Percentiles rank a stretch among this genome's conserved stretches.
Evolutionary conservation across 2,329 filamentous ascomycete genomes (phyloP).

Genomic region (Aspergillus sp.): DNA sequence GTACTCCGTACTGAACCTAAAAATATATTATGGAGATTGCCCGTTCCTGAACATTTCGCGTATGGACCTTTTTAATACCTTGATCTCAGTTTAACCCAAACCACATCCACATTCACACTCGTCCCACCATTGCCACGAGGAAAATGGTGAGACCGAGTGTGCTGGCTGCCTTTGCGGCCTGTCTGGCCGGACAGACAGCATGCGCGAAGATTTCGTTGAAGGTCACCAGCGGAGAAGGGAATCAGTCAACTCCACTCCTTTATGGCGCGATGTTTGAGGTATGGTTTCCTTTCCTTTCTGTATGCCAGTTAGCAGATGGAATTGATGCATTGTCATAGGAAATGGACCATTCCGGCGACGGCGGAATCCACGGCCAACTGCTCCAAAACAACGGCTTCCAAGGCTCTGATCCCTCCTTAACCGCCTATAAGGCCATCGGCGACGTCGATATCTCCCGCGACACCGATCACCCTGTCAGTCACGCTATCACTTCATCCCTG

Average conservation of each 20-base stretch:
- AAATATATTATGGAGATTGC: no score
- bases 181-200: no score
- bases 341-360: slow-evolving; percentile 30
- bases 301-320: neutral
- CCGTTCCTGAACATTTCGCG: no score
- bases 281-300: neutral
- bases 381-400: slow-evolving; percentile 30
- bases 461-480: slow-evolving; percentile 15
- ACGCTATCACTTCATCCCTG: slow-evolving; percentile 22
- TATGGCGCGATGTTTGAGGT: slow-evolving; percentile 34
- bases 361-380: slow-evolving; percentile 26
- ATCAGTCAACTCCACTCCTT: slow-evolving; percentile 25
- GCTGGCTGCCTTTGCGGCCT: no score
- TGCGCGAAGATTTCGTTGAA: no score
- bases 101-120: no score
- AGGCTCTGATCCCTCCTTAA: slow-evolving; percentile 16
- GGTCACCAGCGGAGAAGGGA: slow-evolving; percentile 10
- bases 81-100: no score
- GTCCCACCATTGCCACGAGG: no score
- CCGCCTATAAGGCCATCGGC: slow-evolving; percentile 21
- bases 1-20: no score
- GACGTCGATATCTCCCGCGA: slow-evolving; percentile 20
- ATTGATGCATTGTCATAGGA: slow-evolving; percentile 13
- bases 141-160: no score
- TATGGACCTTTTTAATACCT: no score